Conservation (phyloP, 495 filamentous ascomycete genomes). For the Bathelium albidoporum region DNA sequence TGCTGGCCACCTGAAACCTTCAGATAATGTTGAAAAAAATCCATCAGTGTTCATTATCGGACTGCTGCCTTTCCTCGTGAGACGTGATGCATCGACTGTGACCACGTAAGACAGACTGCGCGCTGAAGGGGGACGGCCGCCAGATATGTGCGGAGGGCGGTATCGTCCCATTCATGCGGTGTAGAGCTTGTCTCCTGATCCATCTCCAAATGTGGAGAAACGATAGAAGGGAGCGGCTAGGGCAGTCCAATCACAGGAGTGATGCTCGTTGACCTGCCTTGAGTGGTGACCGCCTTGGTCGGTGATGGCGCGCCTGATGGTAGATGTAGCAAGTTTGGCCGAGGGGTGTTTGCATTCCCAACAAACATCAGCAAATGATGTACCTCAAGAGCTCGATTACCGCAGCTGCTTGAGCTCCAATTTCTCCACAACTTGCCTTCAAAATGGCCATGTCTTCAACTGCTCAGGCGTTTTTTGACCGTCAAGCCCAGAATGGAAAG, state of each 20-base stretch:
- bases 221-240: not conserved
- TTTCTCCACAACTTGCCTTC: not conserved
- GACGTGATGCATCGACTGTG: not conserved
- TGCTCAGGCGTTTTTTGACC: not conserved
- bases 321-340: too few species aligned
- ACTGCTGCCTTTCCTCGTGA: not conserved
- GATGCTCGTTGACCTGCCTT: not conserved
- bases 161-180: not conserved
- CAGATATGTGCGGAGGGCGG: not conserved
- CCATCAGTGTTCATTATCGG: not conserved
- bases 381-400: too few species aligned
- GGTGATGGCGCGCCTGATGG: too few species aligned
- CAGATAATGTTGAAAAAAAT: conserved; percentile 5
- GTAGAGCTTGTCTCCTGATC: not conserved
- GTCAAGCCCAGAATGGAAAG: not conserved
- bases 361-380: not conserved
- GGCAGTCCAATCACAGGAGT: not conserved
- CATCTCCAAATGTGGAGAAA: not conserved
- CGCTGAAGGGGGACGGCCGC: too few species aligned
- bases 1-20: not conserved
- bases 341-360: not conserved
- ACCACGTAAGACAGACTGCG: too few species aligned
- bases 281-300: not conserved
- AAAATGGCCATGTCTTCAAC: not conserved
- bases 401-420: too few species aligned